Evolutionary conservation across 2,329 filamentous ascomycete genomes (phyloP).

Genomic region (Lasiodiplodia citricola): DNA sequence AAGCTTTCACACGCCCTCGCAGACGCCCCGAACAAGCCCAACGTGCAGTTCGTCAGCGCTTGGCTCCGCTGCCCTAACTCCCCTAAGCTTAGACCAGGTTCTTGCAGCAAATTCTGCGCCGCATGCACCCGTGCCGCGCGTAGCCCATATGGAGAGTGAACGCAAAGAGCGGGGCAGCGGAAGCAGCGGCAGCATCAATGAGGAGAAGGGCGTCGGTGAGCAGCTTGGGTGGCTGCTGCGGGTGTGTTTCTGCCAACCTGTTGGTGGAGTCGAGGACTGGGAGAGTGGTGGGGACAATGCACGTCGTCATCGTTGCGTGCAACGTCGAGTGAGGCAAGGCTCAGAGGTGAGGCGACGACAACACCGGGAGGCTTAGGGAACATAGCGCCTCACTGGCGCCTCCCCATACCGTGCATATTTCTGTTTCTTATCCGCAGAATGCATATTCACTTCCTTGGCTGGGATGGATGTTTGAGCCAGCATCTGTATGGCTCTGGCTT

Average conservation of each 20-base stretch:
- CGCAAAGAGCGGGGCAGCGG: not conserved
- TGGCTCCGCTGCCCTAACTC: not conserved
- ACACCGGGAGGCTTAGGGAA: not conserved
- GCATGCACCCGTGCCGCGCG: not conserved
- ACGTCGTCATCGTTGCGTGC: not conserved
- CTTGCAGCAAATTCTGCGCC: not conserved
- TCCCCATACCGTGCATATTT: not conserved
- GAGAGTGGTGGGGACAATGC: slow-evolving; percentile 43
- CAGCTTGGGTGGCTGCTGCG: slow-evolving; percentile 35
- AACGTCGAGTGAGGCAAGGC: not conserved
- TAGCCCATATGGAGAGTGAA: not conserved
- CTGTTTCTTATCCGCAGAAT: not conserved
- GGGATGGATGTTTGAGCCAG: too few species aligned
- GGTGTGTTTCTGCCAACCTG: slow-evolving; percentile 44
- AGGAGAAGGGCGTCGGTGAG: slow-evolving; percentile 17
- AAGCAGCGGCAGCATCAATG: not conserved
- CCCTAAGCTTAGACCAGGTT: not conserved
- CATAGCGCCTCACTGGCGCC: not conserved
- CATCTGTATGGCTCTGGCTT: not conserved
- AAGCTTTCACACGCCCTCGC: slow-evolving; percentile 8
- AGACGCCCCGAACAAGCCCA: not conserved
- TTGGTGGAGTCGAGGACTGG: slow-evolving; percentile 51
- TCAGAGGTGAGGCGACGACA: not conserved
- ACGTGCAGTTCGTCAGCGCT: not conserved
- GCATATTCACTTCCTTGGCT: not conserved